Conservation (phyloP, 495 filamentous ascomycete species). For the Parathielavia appendiculata region DNA sequence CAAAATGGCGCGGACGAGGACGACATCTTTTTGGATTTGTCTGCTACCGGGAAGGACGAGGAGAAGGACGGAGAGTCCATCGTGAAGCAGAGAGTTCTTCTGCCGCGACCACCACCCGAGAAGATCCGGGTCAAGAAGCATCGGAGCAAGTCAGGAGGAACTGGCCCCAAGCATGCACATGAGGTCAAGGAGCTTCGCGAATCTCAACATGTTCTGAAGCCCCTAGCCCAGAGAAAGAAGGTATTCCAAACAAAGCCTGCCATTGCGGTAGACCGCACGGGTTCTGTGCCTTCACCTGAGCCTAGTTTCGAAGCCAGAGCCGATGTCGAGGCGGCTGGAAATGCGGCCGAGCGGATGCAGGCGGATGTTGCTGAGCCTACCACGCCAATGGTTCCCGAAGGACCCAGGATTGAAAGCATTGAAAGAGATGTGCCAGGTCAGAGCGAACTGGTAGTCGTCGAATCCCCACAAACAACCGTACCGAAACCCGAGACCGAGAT, state of each 20-base stretch:
- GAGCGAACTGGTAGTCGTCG: background rate
- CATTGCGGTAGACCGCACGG: background rate
- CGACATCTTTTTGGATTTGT: constrained; percentile 26
- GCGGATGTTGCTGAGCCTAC: background rate
- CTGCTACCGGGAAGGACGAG: background rate
- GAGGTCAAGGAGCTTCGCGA: background rate
- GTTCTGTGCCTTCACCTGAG: background rate
- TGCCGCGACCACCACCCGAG: constrained; percentile 1
- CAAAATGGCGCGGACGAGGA: constrained; percentile 28
- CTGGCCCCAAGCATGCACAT: background rate
- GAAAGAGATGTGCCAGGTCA: too few relatives aligned
- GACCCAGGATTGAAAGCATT: background rate
- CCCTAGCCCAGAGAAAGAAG: background rate
- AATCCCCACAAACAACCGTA: background rate
- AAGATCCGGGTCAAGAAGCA: background rate
- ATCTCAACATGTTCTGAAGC: background rate
- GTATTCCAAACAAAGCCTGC: background rate
- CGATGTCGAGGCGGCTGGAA: background rate
- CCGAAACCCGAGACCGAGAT: background rate
- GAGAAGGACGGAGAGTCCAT: background rate
- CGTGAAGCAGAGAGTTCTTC: constrained; percentile 8
- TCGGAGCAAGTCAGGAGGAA: background rate
- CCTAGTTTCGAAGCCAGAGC: background rate
- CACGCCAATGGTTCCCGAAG: background rate
- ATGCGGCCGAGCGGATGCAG: background rate